Conservation (phyloP, 2,329 filamentous ascomycete species). For the Setomelanomma holmii region DNA sequence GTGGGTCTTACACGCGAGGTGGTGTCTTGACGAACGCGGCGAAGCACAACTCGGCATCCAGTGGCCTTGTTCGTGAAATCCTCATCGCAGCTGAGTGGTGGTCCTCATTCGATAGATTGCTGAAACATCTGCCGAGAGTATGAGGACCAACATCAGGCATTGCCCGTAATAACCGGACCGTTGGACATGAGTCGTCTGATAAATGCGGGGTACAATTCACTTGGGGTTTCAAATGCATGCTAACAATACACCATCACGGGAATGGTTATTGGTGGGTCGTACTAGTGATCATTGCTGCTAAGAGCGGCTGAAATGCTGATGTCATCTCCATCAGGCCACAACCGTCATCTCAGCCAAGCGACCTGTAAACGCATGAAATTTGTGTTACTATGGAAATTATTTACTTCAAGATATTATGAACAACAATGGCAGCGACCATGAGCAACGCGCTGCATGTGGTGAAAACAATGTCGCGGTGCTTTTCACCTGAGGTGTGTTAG, state of each 20-base stretch:
- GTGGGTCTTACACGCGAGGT: background rate
- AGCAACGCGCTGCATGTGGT: constrained; percentile 39
- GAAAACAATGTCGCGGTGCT: constrained; percentile 40
- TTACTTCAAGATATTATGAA: constrained; percentile 33
- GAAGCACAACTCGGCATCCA: background rate
- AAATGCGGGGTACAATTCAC: constrained; percentile 8
- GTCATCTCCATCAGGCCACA: constrained; percentile 6
- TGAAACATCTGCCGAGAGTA: constrained; percentile 5
- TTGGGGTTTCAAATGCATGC: constrained; percentile 10
- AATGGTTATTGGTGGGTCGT: background rate
- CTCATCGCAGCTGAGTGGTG: background rate
- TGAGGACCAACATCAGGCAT: background rate
- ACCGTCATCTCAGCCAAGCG: background rate
- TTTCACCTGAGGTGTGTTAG: constrained; percentile 31
- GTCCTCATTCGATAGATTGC: background rate
- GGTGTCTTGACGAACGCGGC: background rate
- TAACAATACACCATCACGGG: background rate
- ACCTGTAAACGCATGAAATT: background rate
- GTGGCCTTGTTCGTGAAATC: background rate
- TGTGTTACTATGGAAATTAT: background rate
- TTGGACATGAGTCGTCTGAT: constrained; percentile 4
- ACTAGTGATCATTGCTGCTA: background rate
- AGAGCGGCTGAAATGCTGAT: constrained; percentile 7
- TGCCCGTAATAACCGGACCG: background rate
- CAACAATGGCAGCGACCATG: constrained; percentile 34